A percentile compares a stretch with the other conserved stretches of the same genome.
phyloP scores from a whole-genome alignment of 495 filamentous ascomycete species.

The Podospora conica region DNA sequence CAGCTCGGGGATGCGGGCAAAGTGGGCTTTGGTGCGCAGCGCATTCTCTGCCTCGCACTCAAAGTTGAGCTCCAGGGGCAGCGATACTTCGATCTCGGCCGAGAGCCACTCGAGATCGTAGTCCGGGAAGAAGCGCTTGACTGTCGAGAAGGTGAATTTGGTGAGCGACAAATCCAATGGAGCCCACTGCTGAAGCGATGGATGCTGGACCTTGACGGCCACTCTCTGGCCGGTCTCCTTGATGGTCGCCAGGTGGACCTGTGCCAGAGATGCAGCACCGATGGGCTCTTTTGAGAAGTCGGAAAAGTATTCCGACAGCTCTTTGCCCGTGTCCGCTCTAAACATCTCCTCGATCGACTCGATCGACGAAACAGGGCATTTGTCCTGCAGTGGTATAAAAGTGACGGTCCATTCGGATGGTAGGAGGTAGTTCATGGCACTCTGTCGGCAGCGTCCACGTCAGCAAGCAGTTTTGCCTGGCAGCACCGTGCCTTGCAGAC shows the following conservation, averaged over 20 bases:
- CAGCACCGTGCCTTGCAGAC: neutral
- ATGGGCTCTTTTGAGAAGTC: slow-evolving; percentile 75
- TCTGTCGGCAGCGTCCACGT: slow-evolving; percentile 37
- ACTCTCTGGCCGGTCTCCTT: slow-evolving; percentile 81
- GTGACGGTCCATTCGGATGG: slow-evolving; percentile 93
- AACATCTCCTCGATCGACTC: slow-evolving; percentile 87
- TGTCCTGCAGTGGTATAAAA: slow-evolving; percentile 93
- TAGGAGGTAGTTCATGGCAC: slow-evolving; percentile 93
- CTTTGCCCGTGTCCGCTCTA: slow-evolving; percentile 68
- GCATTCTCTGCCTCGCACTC: slow-evolving; percentile 81
- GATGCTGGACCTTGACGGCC: slow-evolving; percentile 98
- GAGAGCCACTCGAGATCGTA: slow-evolving; percentile 97
- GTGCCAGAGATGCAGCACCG: slow-evolving; percentile 88
- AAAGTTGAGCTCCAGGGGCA: slow-evolving; percentile 92
- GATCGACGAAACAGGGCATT: slow-evolving; percentile 87
- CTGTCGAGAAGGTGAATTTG: slow-evolving; percentile 76
- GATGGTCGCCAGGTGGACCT: slow-evolving; percentile 87
- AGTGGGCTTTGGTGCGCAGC: slow-evolving; percentile 69
- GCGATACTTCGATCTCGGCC: slow-evolving; percentile 81
- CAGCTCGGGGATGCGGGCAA: slow-evolving; percentile 56
- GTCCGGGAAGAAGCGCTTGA: slow-evolving; percentile 92
- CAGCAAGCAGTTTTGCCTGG: neutral
- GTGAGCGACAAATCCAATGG: slow-evolving; percentile 84
- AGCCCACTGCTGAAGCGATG: slow-evolving; percentile 83
- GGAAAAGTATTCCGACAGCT: slow-evolving; percentile 76